Evolutionary conservation across 1,139 yeast genomes (phyloP), one percentile per base, ranked within the genome.

Genomic region (Hemisphaericaspora subhashii): DNA sequence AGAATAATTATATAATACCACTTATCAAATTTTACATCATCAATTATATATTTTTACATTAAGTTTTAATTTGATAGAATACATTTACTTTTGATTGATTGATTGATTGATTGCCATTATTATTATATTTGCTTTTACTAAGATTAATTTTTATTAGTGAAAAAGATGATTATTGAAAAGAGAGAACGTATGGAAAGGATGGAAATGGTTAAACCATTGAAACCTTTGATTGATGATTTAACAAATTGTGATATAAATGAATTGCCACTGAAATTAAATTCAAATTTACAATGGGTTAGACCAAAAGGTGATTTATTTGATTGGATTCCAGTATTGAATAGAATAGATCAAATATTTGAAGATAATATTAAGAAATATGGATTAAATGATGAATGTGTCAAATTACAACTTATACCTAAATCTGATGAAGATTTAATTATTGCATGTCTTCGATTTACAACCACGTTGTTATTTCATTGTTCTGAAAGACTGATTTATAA

Each of bases 321-420:
- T 44, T 90, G 96, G 95, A 74, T 86, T 15, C 75, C 83, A 0
- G 78, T 87, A 1, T 66, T 90, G 48, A 85, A 89, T 58, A 70
- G 83, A 48, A 80, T 89, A 51, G 97, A 89, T 55, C 74, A 68
- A 11, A 72, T 86, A 14, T 65, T 87, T 41, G 86, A 81, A 39
- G 50, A 51, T 4, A 62, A 74, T 29, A 75, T 84, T 18, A 60
- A 61, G 11, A 77, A 77, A 46, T 85, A 87, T 52, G 72, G 68
- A 5, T 70, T 85, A 33, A 68, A 66, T 23, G 67, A 71, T 13
- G 77, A 72, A n/a, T 57, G 53, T 43, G 72, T 74, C 8, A 67
- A 60, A 40, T 68, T 86, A 27, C 62, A 61, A 13, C 65, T 68
- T 13, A 69, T 87, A 45, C 54, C 64, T 0, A 40, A 48, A 0